Base-by-base conservation (phyloP, 345 rosid species). In the Euphorbia tirucalli region DNA sequence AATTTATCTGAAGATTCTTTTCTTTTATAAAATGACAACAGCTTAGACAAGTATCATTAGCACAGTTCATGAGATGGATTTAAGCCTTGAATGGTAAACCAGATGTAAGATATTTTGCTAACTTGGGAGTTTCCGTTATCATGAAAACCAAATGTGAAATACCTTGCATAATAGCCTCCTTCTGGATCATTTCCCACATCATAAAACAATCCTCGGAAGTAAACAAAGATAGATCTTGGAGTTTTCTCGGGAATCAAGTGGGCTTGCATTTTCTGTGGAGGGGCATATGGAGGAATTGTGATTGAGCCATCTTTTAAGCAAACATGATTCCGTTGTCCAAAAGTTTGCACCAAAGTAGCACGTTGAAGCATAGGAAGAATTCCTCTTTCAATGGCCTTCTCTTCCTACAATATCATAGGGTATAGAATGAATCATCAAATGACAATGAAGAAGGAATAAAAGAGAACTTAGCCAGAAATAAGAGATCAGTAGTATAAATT, bases 131-230 rank as follows among this genome's bases (percentile, higher is more conserved):
- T 28, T 46, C 22, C 50, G 57, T 37, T 48, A 15, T 13, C 24
- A 4, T 31, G 43, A 13, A 52, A 66, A 56, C 66, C 6, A 59
- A 3, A 37, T 11, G 25, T 32, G 63, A 43, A 54, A 58, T 85
- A 94, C 97, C 98, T 92, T 71, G 97, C 98, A 75, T 90, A 94
- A 65, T 92, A 94, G 60, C 98, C 97, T 8, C 98, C 97, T 85
- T 94, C 96, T 4, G 98, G 98, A 32, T 94, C 98, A 52, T 94
- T 94, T 74, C 91, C 91, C 56, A 92, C 93, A 59, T 94, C 96
- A 54, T 90, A 94, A 75, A 94, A 92, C 88, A 94, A 78, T 24
- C 98, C 97, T 0, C 98, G 90, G 69, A 92, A 94, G 87, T 94
- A 94, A 63, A 92, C 96, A 73, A 92, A 94, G 79, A 94, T 94